phyloP scores from a whole-genome alignment of 148 eudicot species.

The Suaeda aralocaspica region DNA sequence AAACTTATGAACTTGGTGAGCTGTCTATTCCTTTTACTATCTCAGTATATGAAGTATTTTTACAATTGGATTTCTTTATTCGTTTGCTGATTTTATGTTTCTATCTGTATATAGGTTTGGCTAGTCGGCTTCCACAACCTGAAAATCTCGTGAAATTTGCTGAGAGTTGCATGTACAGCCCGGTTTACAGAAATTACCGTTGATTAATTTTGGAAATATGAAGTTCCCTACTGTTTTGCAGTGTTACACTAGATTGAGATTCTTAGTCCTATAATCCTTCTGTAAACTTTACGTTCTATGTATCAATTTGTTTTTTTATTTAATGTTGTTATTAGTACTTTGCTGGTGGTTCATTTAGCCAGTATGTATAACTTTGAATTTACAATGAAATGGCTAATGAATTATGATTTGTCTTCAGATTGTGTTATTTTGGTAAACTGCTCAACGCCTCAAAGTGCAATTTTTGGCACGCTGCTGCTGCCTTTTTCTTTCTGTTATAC shows the following conservation, averaged over 20 bases:
- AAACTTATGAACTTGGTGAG: constrained; percentile 52
- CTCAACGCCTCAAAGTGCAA: no score
- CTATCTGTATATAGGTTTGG: constrained; percentile 52
- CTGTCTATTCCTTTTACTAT: background rate
- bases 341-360: background rate
- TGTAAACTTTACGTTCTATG: constrained; percentile 9
- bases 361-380: background rate
- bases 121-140: constrained; percentile 75
- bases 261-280: background rate
- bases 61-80: background rate
- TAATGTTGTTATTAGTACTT: background rate
- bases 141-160: constrained; percentile 59
- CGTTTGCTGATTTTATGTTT: background rate
- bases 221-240: constrained; percentile 18
- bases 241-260: background rate
- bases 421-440: no score
- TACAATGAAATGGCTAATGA: background rate
- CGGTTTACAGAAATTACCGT: constrained; percentile 45
- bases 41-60: no score
- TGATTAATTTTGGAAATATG: background rate
- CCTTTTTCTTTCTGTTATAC: no score
- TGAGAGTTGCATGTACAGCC: constrained; percentile 89
- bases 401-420: no score
- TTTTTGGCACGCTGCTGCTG: no score
- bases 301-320: background rate